A percentile compares a stretch with the other conserved stretches of the same genome.
These are phyloP conservation scores for Fusarium humuli DNA, from an alignment of 2,329 filamentous ascomycete species.

Conservation along the genomic window DNA sequence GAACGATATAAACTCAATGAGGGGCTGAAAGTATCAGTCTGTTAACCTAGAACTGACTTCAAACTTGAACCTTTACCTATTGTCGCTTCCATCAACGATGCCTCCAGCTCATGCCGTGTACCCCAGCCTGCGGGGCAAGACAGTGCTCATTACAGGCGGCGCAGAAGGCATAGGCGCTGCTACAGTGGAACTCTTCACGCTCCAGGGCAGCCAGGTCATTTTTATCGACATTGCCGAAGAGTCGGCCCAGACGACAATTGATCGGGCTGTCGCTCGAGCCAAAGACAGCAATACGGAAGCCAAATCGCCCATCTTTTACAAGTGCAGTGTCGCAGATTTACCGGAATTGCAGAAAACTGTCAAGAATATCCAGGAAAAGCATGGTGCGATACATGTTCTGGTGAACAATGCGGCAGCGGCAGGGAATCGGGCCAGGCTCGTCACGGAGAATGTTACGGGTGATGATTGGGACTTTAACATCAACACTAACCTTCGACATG, in stretches of 20 bases:
- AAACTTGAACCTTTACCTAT: too few relatives aligned
- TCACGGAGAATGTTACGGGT: conserved; percentile 53
- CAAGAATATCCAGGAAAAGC: conserved; percentile 46
- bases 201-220: conserved; percentile 58
- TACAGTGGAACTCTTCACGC: conserved; percentile 58
- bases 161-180: conserved; percentile 61
- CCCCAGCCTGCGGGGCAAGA: conserved; percentile 55
- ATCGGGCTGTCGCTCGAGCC: conserved; percentile 27
- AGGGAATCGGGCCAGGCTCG: conserved; percentile 38
- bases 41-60: not conserved
- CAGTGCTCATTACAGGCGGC: conserved; percentile 59
- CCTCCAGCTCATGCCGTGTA: conserved; percentile 50
- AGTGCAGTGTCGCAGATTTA: conserved; percentile 58
- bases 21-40: not conserved
- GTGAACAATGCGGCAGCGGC: conserved; percentile 81
- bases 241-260: conserved; percentile 46
- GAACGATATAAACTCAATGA: not conserved
- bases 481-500: conserved; percentile 58
- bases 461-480: conserved; percentile 58
- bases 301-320: conserved; percentile 52
- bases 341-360: conserved; percentile 50
- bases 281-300: conserved; percentile 22
- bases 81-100: not conserved
- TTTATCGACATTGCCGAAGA: conserved; percentile 56
- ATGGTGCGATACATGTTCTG: conserved; percentile 73